Conservation (phyloP, 345 rosid genomes). For the Geranium brycei region DNA sequence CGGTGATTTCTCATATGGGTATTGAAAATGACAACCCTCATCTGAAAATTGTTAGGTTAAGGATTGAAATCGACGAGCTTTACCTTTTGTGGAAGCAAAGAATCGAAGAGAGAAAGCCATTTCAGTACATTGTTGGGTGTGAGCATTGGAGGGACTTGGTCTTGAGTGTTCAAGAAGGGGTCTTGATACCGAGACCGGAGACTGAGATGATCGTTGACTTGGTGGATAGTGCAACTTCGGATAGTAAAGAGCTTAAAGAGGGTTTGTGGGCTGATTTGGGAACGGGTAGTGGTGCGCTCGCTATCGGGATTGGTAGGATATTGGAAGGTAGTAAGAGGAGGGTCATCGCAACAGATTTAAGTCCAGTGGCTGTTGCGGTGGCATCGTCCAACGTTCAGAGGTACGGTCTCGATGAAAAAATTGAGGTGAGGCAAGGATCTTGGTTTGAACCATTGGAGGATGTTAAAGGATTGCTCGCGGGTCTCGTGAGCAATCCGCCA, state of each 20-base stretch:
- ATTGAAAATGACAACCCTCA: slow-evolving; percentile 1
- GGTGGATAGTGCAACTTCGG: slow-evolving; percentile 32
- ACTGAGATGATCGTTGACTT: slow-evolving; percentile 67
- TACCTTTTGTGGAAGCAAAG: slow-evolving; percentile 65
- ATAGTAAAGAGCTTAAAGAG: slow-evolving; percentile 18
- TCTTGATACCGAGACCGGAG: slow-evolving; percentile 87
- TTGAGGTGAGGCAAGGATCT: slow-evolving; percentile 65
- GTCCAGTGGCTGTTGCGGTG: slow-evolving; percentile 49
- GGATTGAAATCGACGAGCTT: slow-evolving; percentile 43
- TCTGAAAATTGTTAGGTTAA: slow-evolving; percentile 15
- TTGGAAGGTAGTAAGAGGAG: slow-evolving; percentile 27
- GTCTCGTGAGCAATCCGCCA: slow-evolving; percentile 82
- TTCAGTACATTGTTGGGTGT: slow-evolving; percentile 84
- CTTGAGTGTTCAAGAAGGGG: slow-evolving; percentile 75
- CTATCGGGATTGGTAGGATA: slow-evolving; percentile 50
- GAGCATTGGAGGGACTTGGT: slow-evolving; percentile 91
- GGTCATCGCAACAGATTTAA: slow-evolving; percentile 69
- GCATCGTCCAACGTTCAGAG: slow-evolving; percentile 55
- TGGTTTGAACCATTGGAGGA: slow-evolving; percentile 74
- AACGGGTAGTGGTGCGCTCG: slow-evolving; percentile 84
- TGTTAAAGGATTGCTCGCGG: slow-evolving; percentile 53
- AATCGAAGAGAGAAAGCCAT: slow-evolving; percentile 72
- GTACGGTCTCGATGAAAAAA: slow-evolving; percentile 44
- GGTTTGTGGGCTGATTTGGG: slow-evolving; percentile 86
- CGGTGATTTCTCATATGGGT: slow-evolving; percentile 15